Conservation (phyloP, 495 filamentous ascomycete species). For the Apodospora peruviana region DNA sequence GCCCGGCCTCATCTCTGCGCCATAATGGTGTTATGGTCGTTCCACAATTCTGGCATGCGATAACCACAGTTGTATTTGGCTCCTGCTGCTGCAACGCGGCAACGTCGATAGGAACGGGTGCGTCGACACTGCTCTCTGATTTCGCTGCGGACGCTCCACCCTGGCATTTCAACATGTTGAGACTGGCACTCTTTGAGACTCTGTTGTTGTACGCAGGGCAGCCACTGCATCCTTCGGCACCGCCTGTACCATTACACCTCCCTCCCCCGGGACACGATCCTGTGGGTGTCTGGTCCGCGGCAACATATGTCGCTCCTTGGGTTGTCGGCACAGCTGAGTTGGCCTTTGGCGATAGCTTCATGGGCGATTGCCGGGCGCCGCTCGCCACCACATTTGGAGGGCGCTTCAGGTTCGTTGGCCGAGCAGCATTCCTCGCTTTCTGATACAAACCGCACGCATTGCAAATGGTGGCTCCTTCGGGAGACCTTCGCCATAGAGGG, state of each 20-base stretch:
- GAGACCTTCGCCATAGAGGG: conserved; percentile 90
- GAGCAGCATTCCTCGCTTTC: conserved; percentile 84
- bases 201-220: conserved; percentile 98
- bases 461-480: conserved; percentile 89
- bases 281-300: conserved; percentile 61
- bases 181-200: conserved; percentile 77
- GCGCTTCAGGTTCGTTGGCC: conserved; percentile 83
- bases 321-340: conserved; percentile 31
- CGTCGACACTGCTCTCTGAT: conserved; percentile 24
- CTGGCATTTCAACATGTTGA: conserved; percentile 50
- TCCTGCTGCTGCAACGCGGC: conserved; percentile 38
- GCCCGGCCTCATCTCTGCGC: conserved; percentile 89
- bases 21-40: conserved; percentile 96
- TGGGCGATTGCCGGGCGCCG: conserved; percentile 29
- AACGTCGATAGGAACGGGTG: conserved; percentile 38
- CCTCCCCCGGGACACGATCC: conserved; percentile 96
- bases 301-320: conserved; percentile 68
- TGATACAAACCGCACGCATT: conserved; percentile 96
- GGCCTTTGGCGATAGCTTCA: conserved; percentile 28
- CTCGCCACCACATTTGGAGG: conserved; percentile 41
- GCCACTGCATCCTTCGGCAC: conserved; percentile 91
- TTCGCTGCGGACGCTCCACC: conserved; percentile 19
- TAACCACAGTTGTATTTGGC: conserved; percentile 66
- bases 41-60: conserved; percentile 95
- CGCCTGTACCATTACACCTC: conserved; percentile 92